phyloP scores from a whole-genome alignment of 2,329 filamentous ascomycete species.

The Emergomyces orientalis region DNA sequence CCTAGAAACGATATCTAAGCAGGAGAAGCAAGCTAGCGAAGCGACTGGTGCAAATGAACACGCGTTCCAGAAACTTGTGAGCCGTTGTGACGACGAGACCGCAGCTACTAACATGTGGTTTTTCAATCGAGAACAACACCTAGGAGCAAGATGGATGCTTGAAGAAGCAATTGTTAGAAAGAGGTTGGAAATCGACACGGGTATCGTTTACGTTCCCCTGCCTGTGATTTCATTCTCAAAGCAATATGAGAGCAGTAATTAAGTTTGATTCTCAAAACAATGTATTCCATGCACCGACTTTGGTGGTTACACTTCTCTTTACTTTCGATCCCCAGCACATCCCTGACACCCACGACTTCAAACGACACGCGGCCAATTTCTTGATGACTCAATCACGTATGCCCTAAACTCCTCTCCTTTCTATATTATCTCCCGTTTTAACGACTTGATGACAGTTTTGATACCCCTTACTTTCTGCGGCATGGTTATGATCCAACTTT shows the following conservation, averaged over 20 bases:
- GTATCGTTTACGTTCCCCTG: slow-evolving; percentile 30
- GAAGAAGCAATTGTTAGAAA: slow-evolving; percentile 36
- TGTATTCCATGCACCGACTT: neutral
- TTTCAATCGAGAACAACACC: slow-evolving; percentile 25
- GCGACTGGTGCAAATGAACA: slow-evolving; percentile 27
- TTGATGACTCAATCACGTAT: neutral
- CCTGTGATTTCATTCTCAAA: slow-evolving; percentile 28
- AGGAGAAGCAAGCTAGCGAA: slow-evolving; percentile 31
- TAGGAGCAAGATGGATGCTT: slow-evolving; percentile 34
- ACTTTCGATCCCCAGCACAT: neutral
- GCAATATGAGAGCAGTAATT: neutral
- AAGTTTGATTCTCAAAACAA: neutral
- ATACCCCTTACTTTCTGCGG: neutral
- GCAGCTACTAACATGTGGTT: slow-evolving; percentile 24
- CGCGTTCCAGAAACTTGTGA: slow-evolving; percentile 28
- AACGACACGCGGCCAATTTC: neutral
- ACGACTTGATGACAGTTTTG: neutral
- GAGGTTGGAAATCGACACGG: slow-evolving; percentile 30
- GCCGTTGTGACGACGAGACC: slow-evolving; percentile 29
- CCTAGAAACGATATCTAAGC: slow-evolving; percentile 31
- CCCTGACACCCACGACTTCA: neutral
- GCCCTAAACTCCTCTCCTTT: neutral
- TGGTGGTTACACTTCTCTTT: neutral
- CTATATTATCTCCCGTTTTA: neutral
- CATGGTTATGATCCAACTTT: neutral